Conservation (phyloP, 2,329 filamentous ascomycete species). For the Neurospora sp. region DNA sequence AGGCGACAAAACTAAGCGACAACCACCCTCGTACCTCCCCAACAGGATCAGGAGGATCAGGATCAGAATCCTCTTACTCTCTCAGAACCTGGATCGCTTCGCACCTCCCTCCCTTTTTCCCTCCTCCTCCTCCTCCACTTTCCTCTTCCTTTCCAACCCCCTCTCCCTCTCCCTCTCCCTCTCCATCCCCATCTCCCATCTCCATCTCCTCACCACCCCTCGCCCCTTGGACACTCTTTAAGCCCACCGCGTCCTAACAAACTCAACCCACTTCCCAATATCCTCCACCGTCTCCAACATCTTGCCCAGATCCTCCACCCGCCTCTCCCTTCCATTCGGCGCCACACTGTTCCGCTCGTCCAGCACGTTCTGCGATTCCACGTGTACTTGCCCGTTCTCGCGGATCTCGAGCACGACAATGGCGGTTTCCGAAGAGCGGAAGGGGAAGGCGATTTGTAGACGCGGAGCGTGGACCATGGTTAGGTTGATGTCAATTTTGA, state of each 20-base stretch:
- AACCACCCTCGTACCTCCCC: background rate
- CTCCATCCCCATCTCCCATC: background rate
- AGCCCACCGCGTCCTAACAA: conserved; percentile 31
- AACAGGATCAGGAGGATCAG: background rate
- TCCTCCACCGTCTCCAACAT: conserved; percentile 41
- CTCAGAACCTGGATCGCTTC: background rate
- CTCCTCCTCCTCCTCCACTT: background rate
- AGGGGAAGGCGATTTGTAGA: conserved; percentile 45
- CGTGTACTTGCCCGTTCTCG: conserved; percentile 46
- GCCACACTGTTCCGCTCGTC: conserved; percentile 16
- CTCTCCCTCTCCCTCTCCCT: background rate
- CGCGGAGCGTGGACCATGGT: conserved; percentile 39
- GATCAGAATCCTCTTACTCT: background rate
- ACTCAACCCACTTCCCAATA: conserved; percentile 43
- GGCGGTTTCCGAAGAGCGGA: conserved; percentile 32
- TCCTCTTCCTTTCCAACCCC: background rate
- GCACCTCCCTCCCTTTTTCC: background rate
- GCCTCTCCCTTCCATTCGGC: conserved; percentile 27
- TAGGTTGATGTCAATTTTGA: conserved; percentile 42
- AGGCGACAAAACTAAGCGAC: background rate
- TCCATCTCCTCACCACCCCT: background rate
- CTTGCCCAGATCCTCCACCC: conserved; percentile 32
- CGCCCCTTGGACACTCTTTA: background rate
- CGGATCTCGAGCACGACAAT: conserved; percentile 49
- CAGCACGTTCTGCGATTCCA: conserved; percentile 50